Evolutionary conservation across 139 green algal genomes (phyloP).

Genomic region (Monoraphidium neglectum): DNA sequence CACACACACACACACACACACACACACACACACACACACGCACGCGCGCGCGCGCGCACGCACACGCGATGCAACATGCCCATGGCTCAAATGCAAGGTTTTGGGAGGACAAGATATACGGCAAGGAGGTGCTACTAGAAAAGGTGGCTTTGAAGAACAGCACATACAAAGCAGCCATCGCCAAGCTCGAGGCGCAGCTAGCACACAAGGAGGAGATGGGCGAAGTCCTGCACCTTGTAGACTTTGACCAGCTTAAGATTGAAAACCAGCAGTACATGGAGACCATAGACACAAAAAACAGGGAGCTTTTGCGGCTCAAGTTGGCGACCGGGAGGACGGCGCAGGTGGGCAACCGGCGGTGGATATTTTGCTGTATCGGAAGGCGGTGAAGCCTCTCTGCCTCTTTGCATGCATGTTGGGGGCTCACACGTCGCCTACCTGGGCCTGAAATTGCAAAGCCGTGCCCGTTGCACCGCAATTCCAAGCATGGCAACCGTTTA

Average conservation of each 20-base stretch:
- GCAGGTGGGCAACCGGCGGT: slow-evolving; percentile 47
- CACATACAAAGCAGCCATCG: slow-evolving; percentile 67
- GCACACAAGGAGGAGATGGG: slow-evolving; percentile 84
- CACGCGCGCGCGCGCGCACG: no score
- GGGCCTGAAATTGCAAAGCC: no score
- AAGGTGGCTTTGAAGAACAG: slow-evolving; percentile 80
- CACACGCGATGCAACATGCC: no score
- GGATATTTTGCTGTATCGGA: not conserved
- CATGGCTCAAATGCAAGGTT: slow-evolving; percentile 46
- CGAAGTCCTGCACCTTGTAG: slow-evolving; percentile 68
- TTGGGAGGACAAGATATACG: slow-evolving; percentile 69
- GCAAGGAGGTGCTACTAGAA: slow-evolving; percentile 69
- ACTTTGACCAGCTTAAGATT: slow-evolving; percentile 95
- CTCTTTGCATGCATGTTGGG: not conserved
- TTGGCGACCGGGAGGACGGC: slow-evolving; percentile 69
- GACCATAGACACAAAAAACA: slow-evolving; percentile 84
- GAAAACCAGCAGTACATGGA: slow-evolving; percentile 90
- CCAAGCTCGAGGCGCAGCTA: slow-evolving; percentile 74
- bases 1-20: not conserved
- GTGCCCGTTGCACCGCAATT: no score
- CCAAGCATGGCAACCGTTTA: no score
- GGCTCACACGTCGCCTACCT: no score
- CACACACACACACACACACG: no score
- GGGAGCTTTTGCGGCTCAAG: slow-evolving; percentile 83
- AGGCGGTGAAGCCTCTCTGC: no score